Conservation (phyloP, 1,284 basidiomycete genomes). For the Papiliotrema flavescens region DNA sequence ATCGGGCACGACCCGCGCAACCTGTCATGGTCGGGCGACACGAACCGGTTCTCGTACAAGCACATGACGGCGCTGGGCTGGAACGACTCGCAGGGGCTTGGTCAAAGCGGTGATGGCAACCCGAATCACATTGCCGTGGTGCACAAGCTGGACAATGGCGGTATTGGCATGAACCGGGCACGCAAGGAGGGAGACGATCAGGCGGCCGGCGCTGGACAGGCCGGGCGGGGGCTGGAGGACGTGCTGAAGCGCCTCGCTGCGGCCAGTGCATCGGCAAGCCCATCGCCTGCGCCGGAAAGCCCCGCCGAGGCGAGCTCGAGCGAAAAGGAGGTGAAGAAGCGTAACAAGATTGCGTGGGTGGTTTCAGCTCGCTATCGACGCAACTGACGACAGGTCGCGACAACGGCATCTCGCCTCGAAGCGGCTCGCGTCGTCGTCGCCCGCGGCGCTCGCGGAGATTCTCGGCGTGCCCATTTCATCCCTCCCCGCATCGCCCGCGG, state of each 20-base stretch:
- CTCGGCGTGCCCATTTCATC: conserved; percentile 44
- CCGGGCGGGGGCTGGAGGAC: conserved; percentile 45
- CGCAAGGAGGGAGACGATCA: conserved; percentile 45
- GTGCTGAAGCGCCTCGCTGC: conserved; percentile 42
- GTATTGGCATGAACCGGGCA: conserved; percentile 48
- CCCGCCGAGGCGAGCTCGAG: conserved; percentile 7
- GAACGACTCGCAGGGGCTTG: conserved; percentile 42
- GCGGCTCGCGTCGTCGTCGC: conserved; percentile 41
- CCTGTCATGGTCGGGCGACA: conserved; percentile 49
- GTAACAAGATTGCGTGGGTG: conserved; percentile 47
- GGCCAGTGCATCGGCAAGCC: conserved; percentile 18
- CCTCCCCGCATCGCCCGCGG: conserved; percentile 22
- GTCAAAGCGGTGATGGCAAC: conserved; percentile 36
- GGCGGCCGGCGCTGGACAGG: conserved; percentile 42
- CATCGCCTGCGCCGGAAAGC: conserved; percentile 20
- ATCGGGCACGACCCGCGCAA: conserved; percentile 50
- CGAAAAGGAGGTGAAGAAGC: conserved; percentile 19
- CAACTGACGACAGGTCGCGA: conserved; percentile 33
- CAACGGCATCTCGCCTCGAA: conserved; percentile 44
- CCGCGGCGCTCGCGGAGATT: conserved; percentile 49
- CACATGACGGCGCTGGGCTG: conserved; percentile 50
- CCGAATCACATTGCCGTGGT: conserved; percentile 48
- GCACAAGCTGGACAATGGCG: conserved; percentile 46
- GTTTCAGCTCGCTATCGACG: too few species aligned
- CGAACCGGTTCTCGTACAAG: conserved; percentile 48